These are phyloP conservation scores for Oldenlandia corymbosa DNA, from an alignment of 257 asterid genomes.

Conservation along the genomic window DNA sequence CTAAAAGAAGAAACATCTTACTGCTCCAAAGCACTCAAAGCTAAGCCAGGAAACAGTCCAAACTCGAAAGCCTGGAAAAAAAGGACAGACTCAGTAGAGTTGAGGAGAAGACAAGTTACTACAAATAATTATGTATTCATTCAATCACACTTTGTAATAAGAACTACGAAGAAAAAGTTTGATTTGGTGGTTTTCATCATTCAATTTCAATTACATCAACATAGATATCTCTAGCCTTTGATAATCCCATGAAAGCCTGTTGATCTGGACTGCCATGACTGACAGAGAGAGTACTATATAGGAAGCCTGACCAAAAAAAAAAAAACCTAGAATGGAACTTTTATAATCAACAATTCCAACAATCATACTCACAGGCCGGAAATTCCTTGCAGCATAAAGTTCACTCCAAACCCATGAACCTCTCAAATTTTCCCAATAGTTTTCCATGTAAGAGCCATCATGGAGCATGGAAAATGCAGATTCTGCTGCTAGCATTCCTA, in stretches of 20 bases:
- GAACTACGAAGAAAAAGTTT: too few species aligned
- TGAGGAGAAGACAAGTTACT: not conserved
- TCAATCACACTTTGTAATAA: too few species aligned
- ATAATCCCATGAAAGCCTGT: not conserved
- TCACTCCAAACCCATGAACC: constrained; percentile 95
- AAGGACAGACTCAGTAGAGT: constrained; percentile 15
- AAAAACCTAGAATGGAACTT: not conserved
- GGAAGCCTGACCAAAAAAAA: not conserved
- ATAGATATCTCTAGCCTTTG: not conserved
- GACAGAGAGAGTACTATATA: not conserved
- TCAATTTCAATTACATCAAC: too few species aligned
- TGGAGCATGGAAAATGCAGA: constrained; percentile 59
- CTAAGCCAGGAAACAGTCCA: constrained; percentile 89
- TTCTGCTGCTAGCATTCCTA: constrained; percentile 97
- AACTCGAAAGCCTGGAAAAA: constrained; percentile 80
- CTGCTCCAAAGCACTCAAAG: constrained; percentile 79
- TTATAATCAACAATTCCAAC: not conserved
- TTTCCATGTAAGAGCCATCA: constrained; percentile 52
- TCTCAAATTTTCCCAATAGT: constrained; percentile 71
- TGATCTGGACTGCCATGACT: not conserved
- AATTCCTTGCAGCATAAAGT: constrained; percentile 80
- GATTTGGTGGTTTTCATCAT: too few species aligned
- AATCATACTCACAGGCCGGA: constrained; percentile 76
- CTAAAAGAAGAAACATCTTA: constrained; percentile 48
- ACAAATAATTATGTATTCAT: not conserved